These are phyloP conservation scores for Syncephalis plumigaleata DNA, from an alignment of 371 early-diverging fungal genomes.

Conservation along the genomic window DNA sequence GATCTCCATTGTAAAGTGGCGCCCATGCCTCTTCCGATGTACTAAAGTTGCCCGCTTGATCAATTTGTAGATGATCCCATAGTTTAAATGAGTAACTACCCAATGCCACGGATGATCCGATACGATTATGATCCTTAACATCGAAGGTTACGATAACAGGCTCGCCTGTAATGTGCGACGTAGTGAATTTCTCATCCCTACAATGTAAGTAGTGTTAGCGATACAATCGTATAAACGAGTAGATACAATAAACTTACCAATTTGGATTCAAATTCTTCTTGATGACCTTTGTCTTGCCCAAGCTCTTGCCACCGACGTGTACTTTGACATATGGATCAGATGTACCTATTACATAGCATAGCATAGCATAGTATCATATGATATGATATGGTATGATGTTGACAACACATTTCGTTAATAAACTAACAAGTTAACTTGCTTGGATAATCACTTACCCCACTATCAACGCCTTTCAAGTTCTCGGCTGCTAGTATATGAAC, in stretches of 20 bases:
- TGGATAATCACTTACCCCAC: conserved; percentile 14
- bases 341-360: conserved; percentile 9
- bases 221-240: too few relatives aligned
- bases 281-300: conserved; percentile 51
- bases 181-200: too few relatives aligned
- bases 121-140: conserved; percentile 43
- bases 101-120: conserved; percentile 37
- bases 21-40: too few relatives aligned
- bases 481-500: conserved; percentile 30
- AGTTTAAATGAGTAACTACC: conserved; percentile 28
- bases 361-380: background rate
- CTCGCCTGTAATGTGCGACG: conserved; percentile 12
- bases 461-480: conserved; percentile 32
- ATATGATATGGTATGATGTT: background rate
- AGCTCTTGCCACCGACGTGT: conserved; percentile 21
- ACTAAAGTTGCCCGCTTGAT: conserved; percentile 4
- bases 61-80: conserved; percentile 21
- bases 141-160: conserved; percentile 23
- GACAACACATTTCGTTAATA: too few relatives aligned
- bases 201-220: background rate
- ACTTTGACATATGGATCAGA: conserved; percentile 35
- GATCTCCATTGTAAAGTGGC: too few relatives aligned
- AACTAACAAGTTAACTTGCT: background rate
- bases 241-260: conserved; percentile 43
- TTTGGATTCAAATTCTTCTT: conserved; percentile 49